Evolutionary conservation across 495 filamentous ascomycete species (phyloP), one percentile per base, ranked within the genome.

Genomic region (Xylaria castorea): DNA sequence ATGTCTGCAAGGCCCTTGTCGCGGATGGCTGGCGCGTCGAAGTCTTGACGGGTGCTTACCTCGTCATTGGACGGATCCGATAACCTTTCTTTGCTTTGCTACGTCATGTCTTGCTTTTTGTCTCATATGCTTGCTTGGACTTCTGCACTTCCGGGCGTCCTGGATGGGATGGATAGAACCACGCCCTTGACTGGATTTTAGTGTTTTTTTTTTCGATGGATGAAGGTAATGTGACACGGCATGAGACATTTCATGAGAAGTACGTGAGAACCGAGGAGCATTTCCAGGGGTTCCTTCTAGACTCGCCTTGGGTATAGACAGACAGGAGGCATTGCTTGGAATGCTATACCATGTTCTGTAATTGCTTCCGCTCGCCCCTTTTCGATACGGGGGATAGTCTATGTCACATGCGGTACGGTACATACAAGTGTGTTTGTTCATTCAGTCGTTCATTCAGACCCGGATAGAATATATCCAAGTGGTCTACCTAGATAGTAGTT

Each of bases 11-110:
- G 77, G 91, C 91, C 83, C 79, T 99, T 67, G 83, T 89, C 61
- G 85, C 85, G 48, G 92, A 95, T 68, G 94, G 93, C 0, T 99
- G 96, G 96, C 92, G 88, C 73, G 84, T 97, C 40, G 87, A 94
- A 80, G 84, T 92, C 40, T 82, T 87, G 40, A 86, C 87, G 12
- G 95, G 94, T 0, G 83, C 86, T 42, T 84, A 94, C 58, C 77
- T 89, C 51, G 87, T 98, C 11, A 86, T 81, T 16, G 94, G 93
- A 1, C 83, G 84, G 69, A 70, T 61, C 40, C 46, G 38, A 74
- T 50, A 36, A 42, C 2, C 2, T 3, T 27, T 5, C 9, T 42
- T 42, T 42, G 38, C 38, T 61, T 38, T 61, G 12, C 1, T 30
- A 18, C 6, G 30, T 20, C 14, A 36, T 53, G 1, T 69, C 46